phyloP scores from a whole-genome alignment of 2,329 filamentous ascomycete genomes.

The Stachybotrys elegans region DNA sequence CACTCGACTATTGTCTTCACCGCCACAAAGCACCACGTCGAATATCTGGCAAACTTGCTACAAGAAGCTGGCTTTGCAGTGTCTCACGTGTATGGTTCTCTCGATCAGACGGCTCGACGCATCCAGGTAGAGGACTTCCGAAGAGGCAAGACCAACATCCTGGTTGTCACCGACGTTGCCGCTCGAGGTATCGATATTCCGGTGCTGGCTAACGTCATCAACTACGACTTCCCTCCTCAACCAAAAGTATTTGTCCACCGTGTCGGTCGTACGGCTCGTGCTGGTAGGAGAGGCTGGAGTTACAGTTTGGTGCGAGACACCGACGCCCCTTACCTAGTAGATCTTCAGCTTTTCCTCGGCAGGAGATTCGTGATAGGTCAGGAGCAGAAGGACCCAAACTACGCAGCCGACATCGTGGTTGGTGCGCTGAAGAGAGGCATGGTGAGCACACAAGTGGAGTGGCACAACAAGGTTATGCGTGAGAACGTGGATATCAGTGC shows the following conservation, averaged over 20 bases:
- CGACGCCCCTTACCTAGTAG: constrained; percentile 86
- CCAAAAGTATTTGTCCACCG: constrained; percentile 96
- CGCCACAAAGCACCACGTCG: constrained; percentile 95
- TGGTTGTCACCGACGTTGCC: constrained; percentile 95
- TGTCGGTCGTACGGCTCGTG: constrained; percentile 91
- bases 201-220: constrained; percentile 92
- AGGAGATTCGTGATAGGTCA: constrained; percentile 74
- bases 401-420: constrained; percentile 77
- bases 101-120: constrained; percentile 90
- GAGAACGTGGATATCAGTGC: constrained; percentile 69
- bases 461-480: constrained; percentile 71
- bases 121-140: constrained; percentile 90
- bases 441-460: constrained; percentile 74
- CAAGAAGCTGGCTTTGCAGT: constrained; percentile 77
- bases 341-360: constrained; percentile 92
- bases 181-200: constrained; percentile 98
- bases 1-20: constrained; percentile 94
- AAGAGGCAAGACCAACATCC: constrained; percentile 75
- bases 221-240: constrained; percentile 96
- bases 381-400: constrained; percentile 58
- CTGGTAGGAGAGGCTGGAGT: constrained; percentile 87
- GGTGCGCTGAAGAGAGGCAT: constrained; percentile 69
- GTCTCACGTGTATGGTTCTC: constrained; percentile 89
- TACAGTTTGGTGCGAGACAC: constrained; percentile 87
- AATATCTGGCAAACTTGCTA: constrained; percentile 84